Percentiles rank a stretch among this genome's conserved stretches.
phyloP scores from a whole-genome alignment of 805 yeast genomes.

The Pachysolen tannophilus region DNA sequence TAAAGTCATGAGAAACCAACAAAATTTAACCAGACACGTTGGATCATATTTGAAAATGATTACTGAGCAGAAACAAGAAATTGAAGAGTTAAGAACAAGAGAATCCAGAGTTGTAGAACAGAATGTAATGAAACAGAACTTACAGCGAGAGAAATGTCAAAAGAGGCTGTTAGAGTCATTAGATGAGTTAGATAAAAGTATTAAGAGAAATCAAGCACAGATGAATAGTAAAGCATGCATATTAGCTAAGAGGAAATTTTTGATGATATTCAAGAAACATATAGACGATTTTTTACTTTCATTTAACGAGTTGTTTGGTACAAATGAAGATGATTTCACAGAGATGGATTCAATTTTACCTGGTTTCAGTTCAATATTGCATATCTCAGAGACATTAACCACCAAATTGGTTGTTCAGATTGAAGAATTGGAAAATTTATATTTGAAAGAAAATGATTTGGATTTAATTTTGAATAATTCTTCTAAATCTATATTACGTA shows the following conservation, averaged over 20 bases:
- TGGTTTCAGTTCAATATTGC: conserved; percentile 14
- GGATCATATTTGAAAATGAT: conserved; percentile 81
- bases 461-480: conserved; percentile 43
- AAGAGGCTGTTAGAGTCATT: conserved; percentile 33
- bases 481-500: conserved; percentile 34
- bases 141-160: conserved; percentile 30
- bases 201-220: conserved; percentile 36
- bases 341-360: conserved; percentile 13
- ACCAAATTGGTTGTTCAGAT: conserved; percentile 35
- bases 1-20: conserved; percentile 64
- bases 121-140: conserved; percentile 26
- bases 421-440: conserved; percentile 41
- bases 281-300: conserved; percentile 27
- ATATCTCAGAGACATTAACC: conserved; percentile 25
- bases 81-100: conserved; percentile 54
- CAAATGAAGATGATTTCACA: conserved; percentile 14
- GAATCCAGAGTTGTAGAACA: conserved; percentile 36
- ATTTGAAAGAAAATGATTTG: conserved; percentile 39
- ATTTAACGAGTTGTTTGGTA: conserved; percentile 18
- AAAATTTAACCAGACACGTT: conserved; percentile 72
- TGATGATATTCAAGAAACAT: conserved; percentile 16
- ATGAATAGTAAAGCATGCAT: conserved; percentile 33
- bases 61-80: conserved; percentile 69
- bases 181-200: conserved; percentile 29
- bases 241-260: conserved; percentile 36